Base-by-base conservation (phyloP, 345 rosid species). In the Pistacia integerrima region DNA sequence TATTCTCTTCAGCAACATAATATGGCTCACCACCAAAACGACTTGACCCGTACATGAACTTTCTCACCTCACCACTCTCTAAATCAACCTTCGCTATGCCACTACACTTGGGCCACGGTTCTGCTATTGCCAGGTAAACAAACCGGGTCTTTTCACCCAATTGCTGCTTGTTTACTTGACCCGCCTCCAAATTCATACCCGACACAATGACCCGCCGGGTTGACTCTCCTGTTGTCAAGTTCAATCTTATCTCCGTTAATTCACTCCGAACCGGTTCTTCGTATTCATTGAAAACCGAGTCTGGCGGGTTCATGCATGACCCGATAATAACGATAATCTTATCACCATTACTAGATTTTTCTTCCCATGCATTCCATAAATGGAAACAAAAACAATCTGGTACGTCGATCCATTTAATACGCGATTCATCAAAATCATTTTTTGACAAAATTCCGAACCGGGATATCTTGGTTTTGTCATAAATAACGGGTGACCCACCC, bases 341-440 rank as follows among this genome's bases (percentile, higher is more conserved):
- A 28, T 85, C 89, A 5, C 89, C 88, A 2, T 70, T 65, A 1
- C 67, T 77, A 3, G 76, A 69, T 22, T 0, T 78, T 78, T 89
- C 97, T 61, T 93, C 97, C 98, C 98, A 91, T 22, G 94, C 89
- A 64, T 91, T 93, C 88, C 88, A 91, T 22, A 91, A 65, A 83
- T 93, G 97, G 77, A 93, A 89, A 76, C 94, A 91, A 54, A 91
- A 91, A 51, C 89, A 87, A 66, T 74, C 77, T 0, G 92, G 90
- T 18, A 83, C 90, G 8, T 88, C 85, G 14, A 91, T 30, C 97
- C 97, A 91, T 52, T 11, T 75, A 18, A 91, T 83, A 13, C 68
- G 74, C 0, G 90, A 87, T 5, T 84, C 90, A 49, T 80, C 77
- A 12, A 1, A 51, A n/a, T 85, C 90, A 51, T 83, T 63, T 77